These are phyloP conservation scores for Xylaria sp. DNA, from an alignment of 495 filamentous ascomycete genomes.

Conservation along the genomic window DNA sequence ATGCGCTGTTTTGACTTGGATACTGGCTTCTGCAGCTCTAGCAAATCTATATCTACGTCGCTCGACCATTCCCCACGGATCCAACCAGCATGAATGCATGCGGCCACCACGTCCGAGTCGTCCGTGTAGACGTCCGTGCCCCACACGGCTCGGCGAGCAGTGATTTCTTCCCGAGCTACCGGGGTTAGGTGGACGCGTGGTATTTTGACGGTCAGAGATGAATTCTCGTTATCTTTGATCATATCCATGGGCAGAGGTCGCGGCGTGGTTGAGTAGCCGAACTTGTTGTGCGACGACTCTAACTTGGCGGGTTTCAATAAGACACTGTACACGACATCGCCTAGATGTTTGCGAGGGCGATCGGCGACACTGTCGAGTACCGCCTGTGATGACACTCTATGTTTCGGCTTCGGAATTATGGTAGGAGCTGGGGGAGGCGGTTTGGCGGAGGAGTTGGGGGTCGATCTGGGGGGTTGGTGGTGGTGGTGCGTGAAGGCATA, in stretches of 20 bases:
- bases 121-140: constrained; percentile 95
- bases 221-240: constrained; percentile 86
- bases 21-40: constrained; percentile 64
- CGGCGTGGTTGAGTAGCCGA: constrained; percentile 73
- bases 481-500: constrained; percentile 49
- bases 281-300: constrained; percentile 58
- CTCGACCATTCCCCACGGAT: constrained; percentile 86
- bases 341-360: constrained; percentile 80
- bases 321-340: constrained; percentile 60
- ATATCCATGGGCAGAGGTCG: constrained; percentile 70
- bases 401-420: constrained; percentile 64
- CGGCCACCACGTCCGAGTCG: constrained; percentile 91
- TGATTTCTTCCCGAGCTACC: constrained; percentile 79
- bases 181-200: constrained; percentile 76
- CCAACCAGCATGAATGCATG: constrained; percentile 92
- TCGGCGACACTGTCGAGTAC: constrained; percentile 73
- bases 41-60: constrained; percentile 68
- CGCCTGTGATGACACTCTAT: constrained; percentile 67
- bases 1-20: constrained; percentile 38
- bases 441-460: constrained; percentile 41
- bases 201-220: constrained; percentile 86
- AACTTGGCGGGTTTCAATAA: constrained; percentile 63
- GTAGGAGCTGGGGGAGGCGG: constrained; percentile 48
- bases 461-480: constrained; percentile 46
- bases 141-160: constrained; percentile 79